Percentiles rank a stretch among this genome's conserved stretches.
phyloP scores from a whole-genome alignment of 768 basidiomycete genomes.

The Leucocoprinus sp. region DNA sequence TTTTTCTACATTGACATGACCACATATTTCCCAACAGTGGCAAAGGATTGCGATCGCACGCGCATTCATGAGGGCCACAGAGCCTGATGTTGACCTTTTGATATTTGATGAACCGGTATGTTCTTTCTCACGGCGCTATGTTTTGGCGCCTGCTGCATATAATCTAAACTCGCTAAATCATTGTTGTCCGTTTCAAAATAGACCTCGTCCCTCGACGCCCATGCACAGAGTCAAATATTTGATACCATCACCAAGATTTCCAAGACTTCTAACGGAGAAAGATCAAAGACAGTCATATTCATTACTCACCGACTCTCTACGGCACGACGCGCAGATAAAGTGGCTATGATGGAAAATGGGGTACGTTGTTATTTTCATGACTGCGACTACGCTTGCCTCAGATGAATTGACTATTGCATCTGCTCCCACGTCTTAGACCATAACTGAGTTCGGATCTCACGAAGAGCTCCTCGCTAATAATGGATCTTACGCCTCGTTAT shows the following conservation, averaged over 20 bases:
- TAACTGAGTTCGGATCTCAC: constrained; percentile 71
- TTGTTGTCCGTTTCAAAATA: constrained; percentile 20
- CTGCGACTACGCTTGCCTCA: neutral
- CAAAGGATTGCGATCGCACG: constrained; percentile 81
- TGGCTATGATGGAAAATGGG: constrained; percentile 81
- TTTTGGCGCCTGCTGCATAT: neutral
- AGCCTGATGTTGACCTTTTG: constrained; percentile 68
- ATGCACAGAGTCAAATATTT: constrained; percentile 73
- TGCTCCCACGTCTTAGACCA: constrained; percentile 35
- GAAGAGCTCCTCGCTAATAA: constrained; percentile 51
- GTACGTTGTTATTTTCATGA: constrained; percentile 22
- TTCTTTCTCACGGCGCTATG: constrained; percentile 8
- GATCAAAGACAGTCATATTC: constrained; percentile 68
- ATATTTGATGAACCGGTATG: constrained; percentile 81
- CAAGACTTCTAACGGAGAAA: constrained; percentile 45
- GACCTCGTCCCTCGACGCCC: constrained; percentile 76
- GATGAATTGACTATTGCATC: neutral
- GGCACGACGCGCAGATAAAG: constrained; percentile 77
- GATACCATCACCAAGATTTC: constrained; percentile 66
- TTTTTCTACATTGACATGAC: constrained; percentile 11
- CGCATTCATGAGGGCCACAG: constrained; percentile 77
- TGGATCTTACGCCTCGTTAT: constrained; percentile 62
- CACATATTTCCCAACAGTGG: constrained; percentile 44
- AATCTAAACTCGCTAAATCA: too few relatives aligned
- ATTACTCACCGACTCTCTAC: constrained; percentile 80